Base-by-base conservation (phyloP, 2,329 filamentous ascomycete genomes). In the Trichophyton simii region DNA sequence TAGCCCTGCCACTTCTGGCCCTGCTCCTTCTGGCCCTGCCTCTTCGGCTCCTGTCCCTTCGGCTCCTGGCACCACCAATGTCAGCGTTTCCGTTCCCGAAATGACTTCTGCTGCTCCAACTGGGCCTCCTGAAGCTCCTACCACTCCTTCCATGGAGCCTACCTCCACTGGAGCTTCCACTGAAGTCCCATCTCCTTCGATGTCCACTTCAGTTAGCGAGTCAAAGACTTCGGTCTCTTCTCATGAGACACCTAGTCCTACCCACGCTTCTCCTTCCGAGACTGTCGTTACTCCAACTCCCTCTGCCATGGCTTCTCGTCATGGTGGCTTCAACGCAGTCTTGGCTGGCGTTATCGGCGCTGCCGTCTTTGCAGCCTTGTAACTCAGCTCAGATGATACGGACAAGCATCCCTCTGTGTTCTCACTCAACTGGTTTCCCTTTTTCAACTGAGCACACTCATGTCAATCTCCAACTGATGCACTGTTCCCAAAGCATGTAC, bases 251-350 rank as follows among this genome's bases (percentile, higher is more conserved):
- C 25, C 54, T 20, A n/a, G 11, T 13, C 22, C 38, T 25, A 20
- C 34, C 15, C 13, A 2, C 46, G 4, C 22, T 7, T 55, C 44
- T 34, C 36, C 60, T 15, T 20, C 60, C 38, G n/a, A 57, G 20
- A 31, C 22, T 20, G 50, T 42, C 2, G 31, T 4, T 7, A 58
- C 28, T 9, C 42, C 62, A 9, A 57, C 62, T 48, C 62, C 62
- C 3, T 58, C 60, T 25, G 48, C n/a, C 28, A 58, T 31, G 31
- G 62, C 60, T 15, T 15, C 15, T 46, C 57, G 58, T 18, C 50
- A 58, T n/a, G 60, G 31, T 13, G 22, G 42, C 8, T 58, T 46
- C 48, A 57, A 60, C 34, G 60, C 60, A 15, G 42, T 59, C 25
- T 18, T 62, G 13, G 61, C 60, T 31, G 28, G 55, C 28, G 11